Conservation (phyloP, 176 grass and related monocot species). For the Triticum timopheevii region DNA sequence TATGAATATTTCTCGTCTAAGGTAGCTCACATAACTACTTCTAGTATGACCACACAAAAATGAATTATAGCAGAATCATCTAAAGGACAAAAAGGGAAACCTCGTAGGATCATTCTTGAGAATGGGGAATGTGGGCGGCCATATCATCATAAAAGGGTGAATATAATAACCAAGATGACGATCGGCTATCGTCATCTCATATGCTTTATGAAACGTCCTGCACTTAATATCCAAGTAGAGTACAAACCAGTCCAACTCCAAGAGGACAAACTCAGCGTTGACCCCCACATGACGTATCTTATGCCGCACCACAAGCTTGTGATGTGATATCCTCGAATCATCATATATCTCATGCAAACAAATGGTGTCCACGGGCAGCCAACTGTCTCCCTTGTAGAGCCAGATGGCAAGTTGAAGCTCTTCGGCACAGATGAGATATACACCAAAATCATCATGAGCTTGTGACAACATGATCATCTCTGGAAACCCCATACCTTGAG, state of each 20-base stretch:
- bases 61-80: not conserved
- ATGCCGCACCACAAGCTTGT: not conserved
- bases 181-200: not conserved
- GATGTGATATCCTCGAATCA: not conserved
- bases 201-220: not conserved
- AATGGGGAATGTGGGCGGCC: too few relatives aligned
- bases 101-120: too few relatives aligned
- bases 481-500: not conserved
- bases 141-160: not conserved
- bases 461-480: not conserved
- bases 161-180: not conserved
- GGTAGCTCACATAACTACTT: not conserved
- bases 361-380: not conserved
- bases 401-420: not conserved
- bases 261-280: not conserved
- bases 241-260: not conserved
- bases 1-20: too few relatives aligned
- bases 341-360: not conserved
- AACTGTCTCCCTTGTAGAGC: not conserved
- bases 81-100: not conserved
- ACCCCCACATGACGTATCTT: not conserved
- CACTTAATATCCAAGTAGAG: not conserved
- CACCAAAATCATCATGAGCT: not conserved
- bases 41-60: not conserved
- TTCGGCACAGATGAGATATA: not conserved